A percentile compares a stretch with the other conserved stretches of the same genome.
These are phyloP conservation scores for Beauveria rudraprayagi DNA, from an alignment of 2,329 filamentous ascomycete genomes.

Conservation along the genomic window DNA sequence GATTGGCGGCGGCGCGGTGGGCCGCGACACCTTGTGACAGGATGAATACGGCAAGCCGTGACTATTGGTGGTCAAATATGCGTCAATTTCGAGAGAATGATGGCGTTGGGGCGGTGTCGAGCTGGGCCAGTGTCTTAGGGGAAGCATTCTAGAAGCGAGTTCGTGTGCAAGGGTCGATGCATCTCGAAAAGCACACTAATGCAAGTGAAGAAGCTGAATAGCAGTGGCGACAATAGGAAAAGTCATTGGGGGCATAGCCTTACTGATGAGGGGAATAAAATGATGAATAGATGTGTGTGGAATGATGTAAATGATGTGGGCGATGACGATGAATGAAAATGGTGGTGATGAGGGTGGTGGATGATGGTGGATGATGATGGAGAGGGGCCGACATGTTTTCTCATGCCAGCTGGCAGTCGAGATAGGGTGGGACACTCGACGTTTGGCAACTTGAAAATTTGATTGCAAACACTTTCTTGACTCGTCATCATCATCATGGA, in stretches of 20 bases:
- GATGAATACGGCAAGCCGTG: background rate
- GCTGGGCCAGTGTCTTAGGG: background rate
- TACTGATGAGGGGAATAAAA: background rate
- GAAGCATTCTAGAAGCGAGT: slow-evolving; percentile 9
- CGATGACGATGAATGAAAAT: background rate
- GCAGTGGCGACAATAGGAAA: background rate
- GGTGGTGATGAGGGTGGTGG: background rate
- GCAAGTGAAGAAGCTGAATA: slow-evolving; percentile 4
- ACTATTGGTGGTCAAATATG: background rate
- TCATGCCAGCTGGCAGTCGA: background rate
- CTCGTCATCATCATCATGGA: background rate
- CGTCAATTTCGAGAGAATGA: background rate
- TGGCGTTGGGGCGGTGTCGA: background rate
- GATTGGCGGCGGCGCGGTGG: background rate
- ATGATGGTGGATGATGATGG: background rate
- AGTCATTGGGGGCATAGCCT: background rate
- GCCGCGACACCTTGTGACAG: background rate
- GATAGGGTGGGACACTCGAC: background rate
- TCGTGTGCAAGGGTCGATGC: background rate
- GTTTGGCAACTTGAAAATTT: background rate
- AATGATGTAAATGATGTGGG: background rate
- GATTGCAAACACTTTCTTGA: background rate
- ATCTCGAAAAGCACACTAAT: background rate
- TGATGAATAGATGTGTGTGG: background rate
- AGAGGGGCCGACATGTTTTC: background rate